Base-by-base conservation (phyloP, 805 yeast species). In the Komagataella phaffii region DNA sequence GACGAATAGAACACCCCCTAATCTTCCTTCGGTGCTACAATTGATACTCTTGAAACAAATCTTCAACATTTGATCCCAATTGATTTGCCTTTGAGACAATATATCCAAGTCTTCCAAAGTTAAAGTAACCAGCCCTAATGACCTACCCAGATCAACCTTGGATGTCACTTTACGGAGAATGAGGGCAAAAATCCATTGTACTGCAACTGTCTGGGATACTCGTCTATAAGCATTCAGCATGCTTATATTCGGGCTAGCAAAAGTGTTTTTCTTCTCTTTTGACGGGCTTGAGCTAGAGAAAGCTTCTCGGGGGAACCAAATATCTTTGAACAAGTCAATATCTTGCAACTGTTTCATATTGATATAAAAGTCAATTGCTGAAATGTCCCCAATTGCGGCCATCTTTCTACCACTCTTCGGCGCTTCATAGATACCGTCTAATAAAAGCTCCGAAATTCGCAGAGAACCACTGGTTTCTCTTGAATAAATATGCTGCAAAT, bases 321-420 rank as follows among this genome's bases (percentile, higher is more conserved):
- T 80, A 65, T 90, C 95, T 52, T 73, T 72, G 66, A 93, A 93
- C 24, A 90, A 65, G 50, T 85, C 83, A 52, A 91, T 65, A 62
- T 93, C 97, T 61, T 90, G 96, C 50, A 86, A 72, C 63, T 93
- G 97, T 57, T 86, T 86, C 54, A 89, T 71, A 58, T 88, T 86
- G 52, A 93, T 67, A 58, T 78, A 85, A 0, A 86, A 74, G 40
- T 70, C 70, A 2, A 84, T 76, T 52, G 78, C 79, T 0, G 76
- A 68, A 4, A 88, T 57, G 7, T 74, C 69, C 1, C 56, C 58
- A 3, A 79, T 80, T 0, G 82, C 69, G 2, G 43, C 48, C 14
- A 50, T 18, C 10, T 43, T 49, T 19, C 45, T 40, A 10, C 24
- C 46, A 3, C 55, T 59, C 3, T 58, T 51, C 0, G 71, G 67